Evolutionary conservation across 306 rosid genomes (phyloP).

Genomic region (Dalbergia cultrata): DNA sequence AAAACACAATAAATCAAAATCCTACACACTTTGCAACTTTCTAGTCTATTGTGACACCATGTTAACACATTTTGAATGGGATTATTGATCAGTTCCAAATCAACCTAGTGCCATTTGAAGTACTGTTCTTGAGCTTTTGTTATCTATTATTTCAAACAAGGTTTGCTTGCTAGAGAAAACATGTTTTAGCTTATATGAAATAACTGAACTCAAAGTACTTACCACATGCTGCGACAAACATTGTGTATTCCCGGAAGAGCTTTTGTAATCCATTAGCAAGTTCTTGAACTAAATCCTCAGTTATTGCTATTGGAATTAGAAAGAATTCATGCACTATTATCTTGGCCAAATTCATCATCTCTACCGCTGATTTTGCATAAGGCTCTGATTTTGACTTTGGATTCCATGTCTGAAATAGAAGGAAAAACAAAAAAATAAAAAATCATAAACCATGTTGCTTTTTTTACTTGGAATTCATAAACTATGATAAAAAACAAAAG

Average conservation of each 20-base stretch:
- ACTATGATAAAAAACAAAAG: not conserved
- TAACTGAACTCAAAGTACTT: constrained; percentile 3
- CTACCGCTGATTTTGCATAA: constrained; percentile 75
- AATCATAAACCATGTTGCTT: not conserved
- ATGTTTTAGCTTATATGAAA: constrained; percentile 3
- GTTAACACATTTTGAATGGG: not conserved
- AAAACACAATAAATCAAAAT: constrained; percentile 27
- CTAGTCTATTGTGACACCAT: not conserved
- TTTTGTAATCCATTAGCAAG: constrained; percentile 68
- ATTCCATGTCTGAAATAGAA: constrained; percentile 82
- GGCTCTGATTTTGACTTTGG: constrained; percentile 94
- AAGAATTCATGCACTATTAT: constrained; percentile 75
- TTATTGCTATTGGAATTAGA: constrained; percentile 74
- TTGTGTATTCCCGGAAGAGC: constrained; percentile 67
- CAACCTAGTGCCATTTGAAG: not conserved
- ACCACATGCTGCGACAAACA: constrained; percentile 81
- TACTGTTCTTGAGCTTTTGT: too few species aligned
- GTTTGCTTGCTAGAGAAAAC: not conserved
- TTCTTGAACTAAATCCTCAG: constrained; percentile 74
- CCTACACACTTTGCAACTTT: not conserved
- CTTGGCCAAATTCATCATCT: constrained; percentile 68
- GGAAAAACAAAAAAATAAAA: not conserved
- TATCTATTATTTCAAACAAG: not conserved
- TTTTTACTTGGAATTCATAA: too few species aligned
- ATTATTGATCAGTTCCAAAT: not conserved